Evolutionary conservation across 2,329 filamentous ascomycete species (phyloP).

Genomic region (Fusarium goolgardi): DNA sequence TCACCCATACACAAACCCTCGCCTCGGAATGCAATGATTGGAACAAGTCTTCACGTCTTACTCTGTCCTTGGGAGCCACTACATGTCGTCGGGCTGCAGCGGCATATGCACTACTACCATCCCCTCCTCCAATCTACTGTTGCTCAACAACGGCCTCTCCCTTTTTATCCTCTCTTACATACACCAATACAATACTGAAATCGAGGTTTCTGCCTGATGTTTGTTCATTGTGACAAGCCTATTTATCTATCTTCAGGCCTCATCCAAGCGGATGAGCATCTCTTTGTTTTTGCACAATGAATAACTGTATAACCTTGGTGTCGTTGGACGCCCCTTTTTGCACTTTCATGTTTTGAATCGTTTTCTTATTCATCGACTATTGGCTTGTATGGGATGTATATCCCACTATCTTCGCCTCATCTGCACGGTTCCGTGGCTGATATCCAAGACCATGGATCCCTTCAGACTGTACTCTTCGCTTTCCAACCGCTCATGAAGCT

Average conservation of each 20-base stretch:
- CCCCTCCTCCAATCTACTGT: slow-evolving; percentile 30
- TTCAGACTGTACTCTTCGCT: slow-evolving; percentile 1
- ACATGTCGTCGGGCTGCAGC: slow-evolving; percentile 37
- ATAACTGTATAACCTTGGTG: slow-evolving; percentile 18
- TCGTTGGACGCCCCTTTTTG: slow-evolving; percentile 31
- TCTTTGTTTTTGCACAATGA: slow-evolving; percentile 22
- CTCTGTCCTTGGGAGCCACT: slow-evolving; percentile 10
- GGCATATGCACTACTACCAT: slow-evolving; percentile 42
- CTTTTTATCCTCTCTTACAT: slow-evolving; percentile 18
- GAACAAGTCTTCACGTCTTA: slow-evolving; percentile 32
- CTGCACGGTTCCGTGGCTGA: slow-evolving; percentile 28
- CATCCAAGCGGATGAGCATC: slow-evolving; percentile 21
- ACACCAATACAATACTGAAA: neutral
- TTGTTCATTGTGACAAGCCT: slow-evolving; percentile 18
- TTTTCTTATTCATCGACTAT: slow-evolving; percentile 1
- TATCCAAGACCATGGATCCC: slow-evolving; percentile 23
- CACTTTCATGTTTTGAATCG: slow-evolving; percentile 28
- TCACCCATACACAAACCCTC: slow-evolving; percentile 35
- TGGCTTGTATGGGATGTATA: slow-evolving; percentile 47
- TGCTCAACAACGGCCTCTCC: slow-evolving; percentile 6
- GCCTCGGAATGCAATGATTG: slow-evolving; percentile 42
- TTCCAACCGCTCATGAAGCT: slow-evolving; percentile 19
- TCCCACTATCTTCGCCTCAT: slow-evolving; percentile 38
- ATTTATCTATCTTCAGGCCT: slow-evolving; percentile 38
- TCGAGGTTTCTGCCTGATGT: slow-evolving; percentile 23